phyloP scores from a whole-genome alignment of 805 yeast genomes.

The Nakazawaea anatomiae region DNA sequence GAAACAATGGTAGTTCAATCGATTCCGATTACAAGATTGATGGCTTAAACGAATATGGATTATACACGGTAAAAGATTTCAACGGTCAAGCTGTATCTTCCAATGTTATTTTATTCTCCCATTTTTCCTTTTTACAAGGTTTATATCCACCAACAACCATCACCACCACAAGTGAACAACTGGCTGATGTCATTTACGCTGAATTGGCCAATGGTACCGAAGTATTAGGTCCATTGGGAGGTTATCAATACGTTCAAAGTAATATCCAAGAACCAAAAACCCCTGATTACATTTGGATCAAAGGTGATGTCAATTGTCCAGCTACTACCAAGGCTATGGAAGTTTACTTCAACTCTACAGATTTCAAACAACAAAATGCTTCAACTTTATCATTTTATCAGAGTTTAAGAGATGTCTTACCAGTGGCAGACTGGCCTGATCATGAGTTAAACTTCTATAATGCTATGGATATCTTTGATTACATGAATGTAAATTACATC shows the following conservation, averaged over 20 bases:
- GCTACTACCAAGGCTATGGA: slow-evolving; percentile 27
- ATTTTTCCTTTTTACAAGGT: slow-evolving; percentile 40
- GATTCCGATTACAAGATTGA: slow-evolving; percentile 24
- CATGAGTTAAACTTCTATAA: slow-evolving; percentile 30
- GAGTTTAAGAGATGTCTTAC: slow-evolving; percentile 22
- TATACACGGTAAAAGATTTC: slow-evolving; percentile 29
- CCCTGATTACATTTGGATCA: slow-evolving; percentile 32
- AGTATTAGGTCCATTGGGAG: slow-evolving; percentile 31
- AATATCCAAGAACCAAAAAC: slow-evolving; percentile 29
- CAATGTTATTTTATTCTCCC: slow-evolving; percentile 34
- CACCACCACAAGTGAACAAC: slow-evolving; percentile 18
- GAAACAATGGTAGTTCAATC: slow-evolving; percentile 17
- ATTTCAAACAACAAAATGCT: slow-evolving; percentile 25
- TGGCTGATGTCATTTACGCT: slow-evolving; percentile 24
- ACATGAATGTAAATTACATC: slow-evolving; percentile 31
- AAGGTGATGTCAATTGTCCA: slow-evolving; percentile 39
- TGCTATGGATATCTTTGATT: slow-evolving; percentile 35
- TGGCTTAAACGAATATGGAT: slow-evolving; percentile 28
- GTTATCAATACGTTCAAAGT: slow-evolving; percentile 40
- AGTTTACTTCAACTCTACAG: slow-evolving; percentile 22
- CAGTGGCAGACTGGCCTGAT: slow-evolving; percentile 20
- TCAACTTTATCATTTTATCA: slow-evolving; percentile 34
- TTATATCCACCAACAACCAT: slow-evolving; percentile 36
- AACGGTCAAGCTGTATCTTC: slow-evolving; percentile 30
- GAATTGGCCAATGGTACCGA: slow-evolving; percentile 32